Evolutionary conservation across 2,329 filamentous ascomycete species (phyloP), one percentile per base, ranked within the genome.

Genomic region (Saccharata proteae): DNA sequence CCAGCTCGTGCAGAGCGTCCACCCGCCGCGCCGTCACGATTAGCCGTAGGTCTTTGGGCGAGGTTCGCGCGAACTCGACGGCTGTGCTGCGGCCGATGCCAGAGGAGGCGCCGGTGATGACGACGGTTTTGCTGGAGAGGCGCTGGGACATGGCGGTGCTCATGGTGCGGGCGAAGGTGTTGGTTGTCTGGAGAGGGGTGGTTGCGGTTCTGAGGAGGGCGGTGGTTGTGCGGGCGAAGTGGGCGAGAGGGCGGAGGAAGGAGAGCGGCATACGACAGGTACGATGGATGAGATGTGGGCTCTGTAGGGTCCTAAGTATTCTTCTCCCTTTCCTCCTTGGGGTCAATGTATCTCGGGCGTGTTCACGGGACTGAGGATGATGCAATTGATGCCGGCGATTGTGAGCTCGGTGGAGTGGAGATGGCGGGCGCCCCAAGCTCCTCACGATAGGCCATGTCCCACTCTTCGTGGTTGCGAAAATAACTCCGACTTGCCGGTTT

Each of bases 71-170:
- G 51, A 96, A 98, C 57, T 96, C 90, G 42, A 90, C 64, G n/a
- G 88, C 90, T 12, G 72, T 79, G 45, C 71, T 74, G 34, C 70
- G 73, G 15, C 90, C 90, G 57, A 98, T 96, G 39, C 90, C 90
- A 13, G 84, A 92, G 4, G 80, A 90, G 18, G 90, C 90, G 35
- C 90, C 90, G 4, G 90, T 96, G 40, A 98, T 72, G 35, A 96
- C 59, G 37, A 96, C 67, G 4, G 85, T 96, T 65, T 96, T 96
- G 70, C 85, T 85, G 48, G 80, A 71, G 38, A 98, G 81, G 62
- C 88, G 85, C 57, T 84, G 80, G 40, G 69, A 69, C 60, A 80
- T 75, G 49, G 79, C 74, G 22, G 82, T 71, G 15, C 69, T 58
- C 73, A 78, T 79, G 35, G 57, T 69, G 46, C 26, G 20, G 13